phyloP scores from a whole-genome alignment of 2,329 filamentous ascomycete genomes.

The Colletotrichum ledebouriae region DNA sequence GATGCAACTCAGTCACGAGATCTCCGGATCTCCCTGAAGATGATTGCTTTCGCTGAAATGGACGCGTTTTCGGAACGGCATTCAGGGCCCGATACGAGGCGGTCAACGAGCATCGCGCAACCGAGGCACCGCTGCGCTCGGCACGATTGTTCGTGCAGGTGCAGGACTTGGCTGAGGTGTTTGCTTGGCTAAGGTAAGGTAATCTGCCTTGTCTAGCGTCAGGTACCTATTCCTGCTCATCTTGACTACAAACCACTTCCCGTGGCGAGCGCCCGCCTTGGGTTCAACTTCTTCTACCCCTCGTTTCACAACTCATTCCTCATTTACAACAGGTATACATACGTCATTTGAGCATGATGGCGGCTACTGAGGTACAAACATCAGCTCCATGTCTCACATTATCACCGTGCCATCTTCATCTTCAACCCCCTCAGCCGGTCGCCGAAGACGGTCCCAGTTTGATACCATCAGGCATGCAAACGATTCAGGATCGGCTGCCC shows the following conservation, averaged over 20 bases:
- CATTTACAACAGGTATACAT: not conserved
- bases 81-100: slow-evolving; percentile 19
- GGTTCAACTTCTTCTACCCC: not conserved
- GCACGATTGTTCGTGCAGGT: slow-evolving; percentile 12
- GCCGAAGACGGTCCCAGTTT: not conserved
- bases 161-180: not conserved
- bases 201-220: not conserved
- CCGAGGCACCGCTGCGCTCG: slow-evolving; percentile 10
- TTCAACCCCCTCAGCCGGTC: not conserved
- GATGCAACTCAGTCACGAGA: slow-evolving; percentile 15
- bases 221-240: not conserved
- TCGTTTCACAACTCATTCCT: not conserved
- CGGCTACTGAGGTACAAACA: not conserved
- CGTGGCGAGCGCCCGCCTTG: not conserved
- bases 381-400: slow-evolving; percentile 2
- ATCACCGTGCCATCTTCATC: not conserved
- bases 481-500: too few species aligned
- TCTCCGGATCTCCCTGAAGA: not conserved
- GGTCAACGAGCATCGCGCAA: slow-evolving; percentile 14
- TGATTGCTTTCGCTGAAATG: slow-evolving; percentile 4
- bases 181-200: not conserved
- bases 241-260: slow-evolving; percentile 5
- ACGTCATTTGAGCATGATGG: slow-evolving; percentile 8
- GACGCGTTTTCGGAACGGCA: slow-evolving; percentile 32
- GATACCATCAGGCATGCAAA: too few species aligned